Conservation (phyloP, 352 stramenopile species). For the Phytopythium vexans region DNA sequence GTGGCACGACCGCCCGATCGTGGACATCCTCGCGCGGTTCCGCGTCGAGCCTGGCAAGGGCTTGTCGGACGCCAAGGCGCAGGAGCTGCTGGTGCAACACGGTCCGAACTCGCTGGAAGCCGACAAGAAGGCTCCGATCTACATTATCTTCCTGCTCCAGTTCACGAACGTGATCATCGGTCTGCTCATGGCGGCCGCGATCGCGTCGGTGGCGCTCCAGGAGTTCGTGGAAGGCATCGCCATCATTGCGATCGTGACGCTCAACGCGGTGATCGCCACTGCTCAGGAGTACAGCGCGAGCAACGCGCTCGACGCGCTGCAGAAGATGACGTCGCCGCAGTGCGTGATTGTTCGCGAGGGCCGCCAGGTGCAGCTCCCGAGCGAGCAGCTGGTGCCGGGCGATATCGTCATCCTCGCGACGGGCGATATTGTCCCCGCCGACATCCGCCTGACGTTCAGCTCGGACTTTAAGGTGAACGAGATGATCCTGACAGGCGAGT, state of each 20-base stretch:
- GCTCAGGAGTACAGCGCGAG: slow-evolving; percentile 63
- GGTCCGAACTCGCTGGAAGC: slow-evolving; percentile 49
- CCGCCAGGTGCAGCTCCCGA: slow-evolving; percentile 46
- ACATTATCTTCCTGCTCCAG: slow-evolving; percentile 69
- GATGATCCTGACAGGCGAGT: slow-evolving; percentile 93
- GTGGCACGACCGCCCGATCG: slow-evolving; percentile 53
- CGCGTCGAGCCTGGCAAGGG: slow-evolving; percentile 35
- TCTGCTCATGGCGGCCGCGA: slow-evolving; percentile 49
- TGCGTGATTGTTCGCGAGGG: slow-evolving; percentile 53
- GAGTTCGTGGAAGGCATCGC: slow-evolving; percentile 69
- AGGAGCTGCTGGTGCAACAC: slow-evolving; percentile 31
- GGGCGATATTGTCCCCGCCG: slow-evolving; percentile 92
- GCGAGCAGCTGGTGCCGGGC: slow-evolving; percentile 62
- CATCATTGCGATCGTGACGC: slow-evolving; percentile 70
- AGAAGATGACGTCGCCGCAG: slow-evolving; percentile 71
- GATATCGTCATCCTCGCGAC: slow-evolving; percentile 84
- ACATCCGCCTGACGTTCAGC: slow-evolving; percentile 88
- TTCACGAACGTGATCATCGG: slow-evolving; percentile 80
- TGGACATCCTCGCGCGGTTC: slow-evolving; percentile 36
- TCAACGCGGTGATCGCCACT: slow-evolving; percentile 70
- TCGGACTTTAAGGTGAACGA: slow-evolving; percentile 90
- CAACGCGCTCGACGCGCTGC: slow-evolving; percentile 65
- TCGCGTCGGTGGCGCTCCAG: slow-evolving; percentile 64
- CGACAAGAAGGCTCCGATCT: slow-evolving; percentile 51
- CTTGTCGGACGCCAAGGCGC: slow-evolving; percentile 26